phyloP scores from a whole-genome alignment of 805 yeast genomes.

The Sugiyamaella marilandica region DNA sequence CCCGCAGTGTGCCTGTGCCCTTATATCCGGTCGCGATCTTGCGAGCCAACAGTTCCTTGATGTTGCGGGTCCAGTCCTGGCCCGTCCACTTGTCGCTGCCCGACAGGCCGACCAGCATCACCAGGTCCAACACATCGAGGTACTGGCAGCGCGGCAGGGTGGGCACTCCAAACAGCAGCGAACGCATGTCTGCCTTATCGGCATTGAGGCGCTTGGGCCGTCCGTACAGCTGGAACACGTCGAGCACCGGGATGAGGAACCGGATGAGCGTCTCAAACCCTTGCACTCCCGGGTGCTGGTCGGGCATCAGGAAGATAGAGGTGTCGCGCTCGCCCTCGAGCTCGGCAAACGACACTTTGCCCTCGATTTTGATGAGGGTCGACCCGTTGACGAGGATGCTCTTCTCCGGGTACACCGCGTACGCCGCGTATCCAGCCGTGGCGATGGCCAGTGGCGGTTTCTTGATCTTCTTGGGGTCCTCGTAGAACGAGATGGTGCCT shows the following conservation, averaged over 20 bases:
- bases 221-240: constrained; percentile 75
- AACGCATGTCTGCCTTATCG: constrained; percentile 59
- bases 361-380: constrained; percentile 86
- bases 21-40: constrained; percentile 48
- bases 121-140: constrained; percentile 57
- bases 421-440: constrained; percentile 60
- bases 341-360: constrained; percentile 47
- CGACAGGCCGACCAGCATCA: constrained; percentile 37
- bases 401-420: constrained; percentile 90
- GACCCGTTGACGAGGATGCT: constrained; percentile 76
- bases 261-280: constrained; percentile 83
- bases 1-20: constrained; percentile 33
- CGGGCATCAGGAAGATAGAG: constrained; percentile 77
- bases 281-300: constrained; percentile 72
- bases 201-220: constrained; percentile 73
- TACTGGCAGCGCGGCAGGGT: constrained; percentile 74
- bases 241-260: constrained; percentile 68
- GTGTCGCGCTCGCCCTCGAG: constrained; percentile 46
- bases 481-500: constrained; percentile 77
- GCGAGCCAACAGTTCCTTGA: constrained; percentile 51
- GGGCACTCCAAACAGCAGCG: constrained; percentile 77
- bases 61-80: constrained; percentile 53
- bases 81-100: constrained; percentile 47
- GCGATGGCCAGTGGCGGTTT: constrained; percentile 80
- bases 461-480: constrained; percentile 58